Percentiles rank a stretch among this genome's conserved stretches.
Conservation (phyloP, 140 eudicot species). For the Senecio squalidus region DNA sequence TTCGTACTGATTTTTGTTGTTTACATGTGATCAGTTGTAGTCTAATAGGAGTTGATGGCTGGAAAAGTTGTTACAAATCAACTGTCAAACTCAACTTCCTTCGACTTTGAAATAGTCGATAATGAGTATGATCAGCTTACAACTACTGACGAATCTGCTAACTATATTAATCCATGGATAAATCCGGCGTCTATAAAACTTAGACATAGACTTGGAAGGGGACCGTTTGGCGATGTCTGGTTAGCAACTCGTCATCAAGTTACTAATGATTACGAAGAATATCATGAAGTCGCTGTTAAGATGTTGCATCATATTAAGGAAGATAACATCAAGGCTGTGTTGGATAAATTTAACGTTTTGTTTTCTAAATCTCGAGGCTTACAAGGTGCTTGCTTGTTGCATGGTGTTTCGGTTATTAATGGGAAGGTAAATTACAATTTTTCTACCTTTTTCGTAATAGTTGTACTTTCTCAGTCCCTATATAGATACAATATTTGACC, state of each 20-base stretch:
- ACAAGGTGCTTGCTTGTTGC: constrained; percentile 61
- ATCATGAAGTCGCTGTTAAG: constrained; percentile 89
- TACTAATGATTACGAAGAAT: constrained; percentile 63
- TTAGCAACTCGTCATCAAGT: constrained; percentile 74
- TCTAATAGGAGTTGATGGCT: constrained; percentile 47
- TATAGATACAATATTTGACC: background rate
- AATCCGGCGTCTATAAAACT: constrained; percentile 71
- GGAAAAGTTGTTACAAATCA: constrained; percentile 46
- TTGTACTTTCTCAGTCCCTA: constrained; percentile 1
- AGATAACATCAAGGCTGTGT: constrained; percentile 48
- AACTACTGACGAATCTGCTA: constrained; percentile 36
- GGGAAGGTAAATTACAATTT: constrained; percentile 65
- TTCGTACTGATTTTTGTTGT: constrained; percentile 15
- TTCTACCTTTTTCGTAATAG: background rate
- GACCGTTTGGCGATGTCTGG: constrained; percentile 94
- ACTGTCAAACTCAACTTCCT: constrained; percentile 38
- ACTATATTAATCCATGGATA: constrained; percentile 58
- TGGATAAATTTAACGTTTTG: constrained; percentile 47
- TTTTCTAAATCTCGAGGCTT: constrained; percentile 51
- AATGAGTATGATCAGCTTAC: constrained; percentile 52
- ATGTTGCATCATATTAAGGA: constrained; percentile 76
- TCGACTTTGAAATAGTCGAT: constrained; percentile 73
- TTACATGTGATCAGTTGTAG: background rate
- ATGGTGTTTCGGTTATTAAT: constrained; percentile 63
- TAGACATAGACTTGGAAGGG: constrained; percentile 86